Evolutionary conservation across 208 protist species (phyloP).

Genomic region (Leishmania turanica): DNA sequence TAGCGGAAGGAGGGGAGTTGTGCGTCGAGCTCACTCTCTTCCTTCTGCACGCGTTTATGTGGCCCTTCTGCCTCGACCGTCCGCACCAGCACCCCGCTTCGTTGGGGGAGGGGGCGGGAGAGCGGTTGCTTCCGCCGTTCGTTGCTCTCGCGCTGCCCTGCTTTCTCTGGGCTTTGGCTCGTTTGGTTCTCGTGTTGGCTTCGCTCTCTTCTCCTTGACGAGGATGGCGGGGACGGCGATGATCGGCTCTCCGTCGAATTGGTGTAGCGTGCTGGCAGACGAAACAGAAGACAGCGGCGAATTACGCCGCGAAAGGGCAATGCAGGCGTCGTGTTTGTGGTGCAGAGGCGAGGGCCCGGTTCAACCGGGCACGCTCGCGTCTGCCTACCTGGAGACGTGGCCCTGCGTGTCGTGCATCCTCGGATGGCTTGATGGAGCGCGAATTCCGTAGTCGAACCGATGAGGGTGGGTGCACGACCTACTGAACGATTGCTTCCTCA

Average conservation of each 20-base stretch:
- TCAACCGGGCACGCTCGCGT: background rate
- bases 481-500: background rate
- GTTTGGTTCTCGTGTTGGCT: background rate
- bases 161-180: conserved; percentile 5
- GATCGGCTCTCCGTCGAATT: background rate
- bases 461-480: background rate
- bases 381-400: background rate
- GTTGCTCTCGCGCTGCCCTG: background rate
- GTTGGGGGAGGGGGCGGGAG: too few relatives aligned
- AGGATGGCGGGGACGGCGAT: background rate
- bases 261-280: too few relatives aligned
- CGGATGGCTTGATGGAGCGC: background rate
- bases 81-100: too few relatives aligned
- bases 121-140: too few relatives aligned
- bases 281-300: background rate
- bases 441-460: background rate
- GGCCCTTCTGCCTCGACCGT: background rate
- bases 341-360: background rate
- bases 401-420: background rate
- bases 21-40: background rate
- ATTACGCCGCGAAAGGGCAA: background rate
- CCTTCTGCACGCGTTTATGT: background rate
- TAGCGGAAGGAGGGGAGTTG: background rate
- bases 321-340: background rate
- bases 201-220: background rate